Percentiles rank a stretch among this genome's conserved stretches.
These are phyloP conservation scores for Hemileccinum rubropunctum DNA, from an alignment of 768 basidiomycete species.

Conservation along the genomic window DNA sequence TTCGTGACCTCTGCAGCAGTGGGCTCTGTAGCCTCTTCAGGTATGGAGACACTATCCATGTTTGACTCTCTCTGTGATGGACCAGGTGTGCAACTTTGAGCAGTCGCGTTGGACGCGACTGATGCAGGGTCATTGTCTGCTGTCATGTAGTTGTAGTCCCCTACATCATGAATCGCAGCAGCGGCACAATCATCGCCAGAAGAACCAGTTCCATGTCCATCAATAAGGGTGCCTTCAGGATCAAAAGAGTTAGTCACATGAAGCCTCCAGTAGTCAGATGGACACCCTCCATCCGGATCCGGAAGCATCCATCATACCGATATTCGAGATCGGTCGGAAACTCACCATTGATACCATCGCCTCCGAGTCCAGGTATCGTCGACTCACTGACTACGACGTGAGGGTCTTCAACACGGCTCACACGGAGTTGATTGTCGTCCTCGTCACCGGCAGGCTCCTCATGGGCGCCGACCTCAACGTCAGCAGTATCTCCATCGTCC, in stretches of 20 bases:
- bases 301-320: conserved; percentile 45
- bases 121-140: conserved; percentile 26
- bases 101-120: conserved; percentile 19
- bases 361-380: conserved; percentile 33
- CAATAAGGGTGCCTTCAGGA: conserved; percentile 40
- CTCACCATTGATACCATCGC: conserved; percentile 51
- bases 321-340: conserved; percentile 34
- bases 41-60: conserved; percentile 16
- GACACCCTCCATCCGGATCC: conserved; percentile 40
- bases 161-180: conserved; percentile 13
- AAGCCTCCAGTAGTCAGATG: conserved; percentile 39
- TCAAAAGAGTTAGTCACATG: conserved; percentile 57
- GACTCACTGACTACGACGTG: conserved; percentile 33
- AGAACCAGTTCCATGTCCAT: conserved; percentile 36
- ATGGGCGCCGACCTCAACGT: conserved; percentile 57
- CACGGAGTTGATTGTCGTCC: conserved; percentile 43
- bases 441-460: conserved; percentile 45
- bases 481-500: conserved; percentile 56
- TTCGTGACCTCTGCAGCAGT: conserved; percentile 21
- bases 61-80: conserved; percentile 21
- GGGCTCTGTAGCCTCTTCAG: conserved; percentile 19
- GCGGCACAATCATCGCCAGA: conserved; percentile 23
- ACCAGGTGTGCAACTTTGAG: conserved; percentile 11
- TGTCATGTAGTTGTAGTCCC: conserved; percentile 17
- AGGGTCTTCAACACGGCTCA: conserved; percentile 41